These are phyloP conservation scores for Vanderwaltozyma polyspora DNA, from an alignment of 805 yeast species.

Conservation along the genomic window DNA sequence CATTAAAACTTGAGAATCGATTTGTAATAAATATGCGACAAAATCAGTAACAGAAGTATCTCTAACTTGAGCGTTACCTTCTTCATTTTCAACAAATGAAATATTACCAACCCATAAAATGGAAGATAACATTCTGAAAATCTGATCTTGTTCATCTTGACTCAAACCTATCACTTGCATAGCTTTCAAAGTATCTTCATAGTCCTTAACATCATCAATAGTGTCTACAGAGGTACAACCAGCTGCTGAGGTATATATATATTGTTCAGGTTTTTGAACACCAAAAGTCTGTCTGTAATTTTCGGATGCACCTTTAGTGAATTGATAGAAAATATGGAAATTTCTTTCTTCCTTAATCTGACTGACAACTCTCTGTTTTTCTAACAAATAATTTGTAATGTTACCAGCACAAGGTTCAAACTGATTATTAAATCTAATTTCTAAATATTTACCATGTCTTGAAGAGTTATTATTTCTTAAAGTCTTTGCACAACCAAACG, in stretches of 20 bases:
- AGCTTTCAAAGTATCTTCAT: constrained; percentile 68
- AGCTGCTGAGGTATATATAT: constrained; percentile 76
- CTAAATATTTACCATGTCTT: constrained; percentile 92
- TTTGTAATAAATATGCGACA: constrained; percentile 83
- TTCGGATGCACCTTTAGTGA: constrained; percentile 82
- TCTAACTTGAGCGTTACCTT: constrained; percentile 70
- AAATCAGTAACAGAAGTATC: constrained; percentile 90
- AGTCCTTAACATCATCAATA: constrained; percentile 74
- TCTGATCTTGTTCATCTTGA: constrained; percentile 78
- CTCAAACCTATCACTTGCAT: constrained; percentile 80
- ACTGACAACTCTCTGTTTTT: constrained; percentile 93
- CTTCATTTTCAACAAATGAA: constrained; percentile 73
- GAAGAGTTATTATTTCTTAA: constrained; percentile 96
- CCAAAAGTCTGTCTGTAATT: constrained; percentile 76
- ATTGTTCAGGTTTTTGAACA: constrained; percentile 87
- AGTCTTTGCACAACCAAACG: constrained; percentile 97
- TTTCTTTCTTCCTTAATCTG: constrained; percentile 89
- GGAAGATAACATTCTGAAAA: constrained; percentile 74
- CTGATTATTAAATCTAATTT: constrained; percentile 70
- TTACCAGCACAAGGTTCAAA: constrained; percentile 92
- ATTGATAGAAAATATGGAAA: constrained; percentile 94
- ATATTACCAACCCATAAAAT: constrained; percentile 93
- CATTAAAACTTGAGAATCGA: constrained; percentile 52
- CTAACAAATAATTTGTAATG: constrained; percentile 87
- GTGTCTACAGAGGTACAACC: constrained; percentile 80